phyloP scores from a whole-genome alignment of 2,329 filamentous ascomycete genomes.

The Aspergillus transmontanensis region DNA sequence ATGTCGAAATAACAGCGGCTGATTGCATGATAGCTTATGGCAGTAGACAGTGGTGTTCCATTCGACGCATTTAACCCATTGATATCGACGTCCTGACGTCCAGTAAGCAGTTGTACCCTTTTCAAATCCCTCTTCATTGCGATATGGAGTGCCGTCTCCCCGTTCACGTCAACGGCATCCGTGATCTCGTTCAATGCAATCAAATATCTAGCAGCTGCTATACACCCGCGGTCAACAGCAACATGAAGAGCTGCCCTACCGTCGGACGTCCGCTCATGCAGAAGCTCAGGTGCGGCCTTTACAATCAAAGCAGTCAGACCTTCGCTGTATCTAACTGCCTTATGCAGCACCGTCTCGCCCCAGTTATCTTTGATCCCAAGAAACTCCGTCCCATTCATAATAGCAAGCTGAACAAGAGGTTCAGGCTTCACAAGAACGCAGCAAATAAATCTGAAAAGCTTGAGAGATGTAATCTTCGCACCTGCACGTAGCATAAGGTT shows the following conservation, averaged over 20 bases:
- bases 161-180: not conserved
- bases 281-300: not conserved
- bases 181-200: not conserved
- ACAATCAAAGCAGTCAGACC: not conserved
- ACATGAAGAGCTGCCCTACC: not conserved
- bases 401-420: not conserved
- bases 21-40: not conserved
- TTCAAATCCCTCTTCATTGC: not conserved
- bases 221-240: not conserved
- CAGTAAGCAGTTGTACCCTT: not conserved
- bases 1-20: not conserved
- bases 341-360: not conserved
- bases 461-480: not conserved
- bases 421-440: not conserved
- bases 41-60: not conserved
- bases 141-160: not conserved
- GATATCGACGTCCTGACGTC: not conserved
- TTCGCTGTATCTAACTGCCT: not conserved
- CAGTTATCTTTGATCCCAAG: not conserved
- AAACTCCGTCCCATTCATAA: not conserved
- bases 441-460: not conserved
- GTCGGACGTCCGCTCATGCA: not conserved
- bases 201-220: not conserved
- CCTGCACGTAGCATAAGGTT: not conserved
- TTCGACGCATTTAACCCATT: not conserved